Evolutionary conservation across 192 early-diverging fungal species (phyloP).

Genomic region (Powellomyces hirtus): DNA sequence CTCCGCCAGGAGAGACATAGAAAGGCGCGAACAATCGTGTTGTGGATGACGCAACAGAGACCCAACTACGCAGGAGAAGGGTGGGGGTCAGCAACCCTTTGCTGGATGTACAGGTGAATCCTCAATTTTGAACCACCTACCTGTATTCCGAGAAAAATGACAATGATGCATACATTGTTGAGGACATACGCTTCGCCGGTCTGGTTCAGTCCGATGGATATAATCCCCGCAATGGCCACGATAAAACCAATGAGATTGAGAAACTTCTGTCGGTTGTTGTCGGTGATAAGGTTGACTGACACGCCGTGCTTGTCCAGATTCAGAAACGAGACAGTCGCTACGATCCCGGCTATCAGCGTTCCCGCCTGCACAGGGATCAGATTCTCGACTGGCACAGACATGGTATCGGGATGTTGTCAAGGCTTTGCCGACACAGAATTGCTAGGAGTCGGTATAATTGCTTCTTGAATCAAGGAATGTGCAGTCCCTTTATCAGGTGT

Average conservation of each 20-base stretch:
- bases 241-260: not conserved
- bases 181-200: not conserved
- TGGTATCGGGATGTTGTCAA: not conserved
- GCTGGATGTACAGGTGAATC: not conserved
- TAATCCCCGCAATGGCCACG: not conserved
- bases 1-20: not conserved
- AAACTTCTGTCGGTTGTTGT: not conserved
- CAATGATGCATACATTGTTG: not conserved
- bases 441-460: not conserved
- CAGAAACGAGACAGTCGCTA: not conserved
- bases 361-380: not conserved
- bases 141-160: not conserved
- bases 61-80: not conserved
- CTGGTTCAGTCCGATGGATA: not conserved
- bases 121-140: not conserved
- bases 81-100: not conserved
- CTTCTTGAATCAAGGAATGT: no score
- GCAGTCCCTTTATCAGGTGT: no score
- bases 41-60: constrained; percentile 1
- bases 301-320: not conserved
- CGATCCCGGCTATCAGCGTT: not conserved
- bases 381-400: not conserved
- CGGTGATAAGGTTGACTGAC: not conserved
- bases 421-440: not conserved
- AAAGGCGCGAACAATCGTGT: not conserved